Conservation (phyloP, 305 asterid genomes). For the Stenogyne calaminthoides region DNA sequence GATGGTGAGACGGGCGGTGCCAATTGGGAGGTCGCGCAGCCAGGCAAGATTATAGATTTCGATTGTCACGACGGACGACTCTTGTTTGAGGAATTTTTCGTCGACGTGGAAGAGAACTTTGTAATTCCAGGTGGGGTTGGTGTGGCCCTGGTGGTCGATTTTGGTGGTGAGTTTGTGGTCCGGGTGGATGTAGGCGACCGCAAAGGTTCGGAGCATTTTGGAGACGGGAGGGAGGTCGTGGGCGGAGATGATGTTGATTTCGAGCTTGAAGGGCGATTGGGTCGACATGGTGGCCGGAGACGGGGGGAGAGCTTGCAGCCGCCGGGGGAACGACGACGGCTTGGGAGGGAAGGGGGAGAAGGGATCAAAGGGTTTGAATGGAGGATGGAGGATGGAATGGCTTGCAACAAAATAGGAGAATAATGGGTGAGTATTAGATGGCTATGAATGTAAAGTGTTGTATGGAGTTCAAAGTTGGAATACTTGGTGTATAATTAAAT, state of each 20-base stretch:
- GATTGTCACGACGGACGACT: slow-evolving; percentile 40
- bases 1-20: slow-evolving; percentile 52
- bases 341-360: slow-evolving; percentile 26
- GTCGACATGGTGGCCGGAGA: slow-evolving; percentile 35
- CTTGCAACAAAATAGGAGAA: slow-evolving; percentile 27
- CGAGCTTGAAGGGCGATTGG: slow-evolving; percentile 37
- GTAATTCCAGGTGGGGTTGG: slow-evolving; percentile 66
- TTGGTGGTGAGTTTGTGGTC: slow-evolving; percentile 54
- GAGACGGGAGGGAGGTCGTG: slow-evolving; percentile 65
- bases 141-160: slow-evolving; percentile 61
- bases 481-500: not conserved
- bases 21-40: slow-evolving; percentile 61
- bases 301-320: slow-evolving; percentile 6
- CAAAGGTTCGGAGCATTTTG: slow-evolving; percentile 60
- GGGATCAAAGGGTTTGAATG: slow-evolving; percentile 20
- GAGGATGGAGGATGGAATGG: not conserved
- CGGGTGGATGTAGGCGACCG: slow-evolving; percentile 52
- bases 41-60: slow-evolving; percentile 63
- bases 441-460: not conserved
- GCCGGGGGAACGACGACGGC: slow-evolving; percentile 33
- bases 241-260: slow-evolving; percentile 61
- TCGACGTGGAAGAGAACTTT: slow-evolving; percentile 51
- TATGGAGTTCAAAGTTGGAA: not conserved
- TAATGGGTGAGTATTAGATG: not conserved
- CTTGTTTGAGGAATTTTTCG: slow-evolving; percentile 39